These are phyloP conservation scores for Penicillium goetzii DNA, from an alignment of 495 filamentous ascomycete species.

Conservation along the genomic window DNA sequence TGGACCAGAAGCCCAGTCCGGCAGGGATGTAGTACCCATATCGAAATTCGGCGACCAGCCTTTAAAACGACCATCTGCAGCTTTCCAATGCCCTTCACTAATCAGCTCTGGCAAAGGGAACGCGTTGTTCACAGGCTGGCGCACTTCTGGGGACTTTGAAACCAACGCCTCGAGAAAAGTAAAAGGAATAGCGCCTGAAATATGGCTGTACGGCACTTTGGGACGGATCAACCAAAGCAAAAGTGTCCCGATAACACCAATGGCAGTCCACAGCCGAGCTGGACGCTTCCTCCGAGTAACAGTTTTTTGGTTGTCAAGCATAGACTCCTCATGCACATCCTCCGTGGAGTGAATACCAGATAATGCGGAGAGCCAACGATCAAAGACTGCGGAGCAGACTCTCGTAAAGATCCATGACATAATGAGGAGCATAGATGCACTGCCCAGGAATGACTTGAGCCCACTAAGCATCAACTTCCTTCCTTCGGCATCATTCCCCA, in stretches of 20 bases:
- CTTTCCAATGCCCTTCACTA: constrained; percentile 28
- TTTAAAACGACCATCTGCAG: constrained; percentile 25
- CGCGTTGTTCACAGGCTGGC: constrained; percentile 4
- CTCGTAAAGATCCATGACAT: constrained; percentile 21
- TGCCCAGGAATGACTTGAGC: constrained; percentile 26
- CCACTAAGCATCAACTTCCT: constrained; percentile 32
- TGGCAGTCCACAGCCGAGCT: constrained; percentile 18
- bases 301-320: not conserved
- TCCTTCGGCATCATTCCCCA: constrained; percentile 30
- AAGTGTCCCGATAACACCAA: constrained; percentile 1
- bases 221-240: constrained; percentile 27
- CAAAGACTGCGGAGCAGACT: constrained; percentile 15
- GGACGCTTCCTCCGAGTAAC: not conserved
- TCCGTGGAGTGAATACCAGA: not conserved
- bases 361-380: constrained; percentile 21
- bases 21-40: not conserved
- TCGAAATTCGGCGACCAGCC: constrained; percentile 21
- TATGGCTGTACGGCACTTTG: constrained; percentile 31
- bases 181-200: constrained; percentile 32
- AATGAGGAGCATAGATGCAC: constrained; percentile 15
- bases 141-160: not conserved
- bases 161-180: constrained; percentile 24
- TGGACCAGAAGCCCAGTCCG: constrained; percentile 24
- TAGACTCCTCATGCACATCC: constrained; percentile 16
- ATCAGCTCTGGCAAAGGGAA: constrained; percentile 28